These are phyloP conservation scores for Pythium aristosporum DNA, from an alignment of 352 stramenopile genomes.

Conservation along the genomic window DNA sequence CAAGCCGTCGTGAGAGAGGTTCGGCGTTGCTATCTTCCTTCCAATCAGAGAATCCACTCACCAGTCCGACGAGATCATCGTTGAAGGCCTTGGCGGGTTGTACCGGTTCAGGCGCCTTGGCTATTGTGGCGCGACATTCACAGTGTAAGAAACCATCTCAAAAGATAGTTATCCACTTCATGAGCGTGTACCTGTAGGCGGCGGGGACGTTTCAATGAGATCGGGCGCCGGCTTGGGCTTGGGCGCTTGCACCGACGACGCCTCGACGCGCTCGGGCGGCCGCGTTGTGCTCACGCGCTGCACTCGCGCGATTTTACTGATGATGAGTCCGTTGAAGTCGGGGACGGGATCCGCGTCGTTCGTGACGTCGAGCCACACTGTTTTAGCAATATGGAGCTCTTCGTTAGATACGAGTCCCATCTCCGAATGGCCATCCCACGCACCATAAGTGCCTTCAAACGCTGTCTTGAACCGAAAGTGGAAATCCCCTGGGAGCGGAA, in stretches of 20 bases:
- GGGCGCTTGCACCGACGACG: slow-evolving; percentile 28
- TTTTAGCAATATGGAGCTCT: neutral
- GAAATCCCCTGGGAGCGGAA: slow-evolving; percentile 77
- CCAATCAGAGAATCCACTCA: slow-evolving; percentile 16
- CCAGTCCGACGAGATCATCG: slow-evolving; percentile 78
- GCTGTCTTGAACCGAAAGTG: slow-evolving; percentile 87
- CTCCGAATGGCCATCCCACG: neutral
- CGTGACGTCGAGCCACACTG: slow-evolving; percentile 82
- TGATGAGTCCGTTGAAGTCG: slow-evolving; percentile 76
- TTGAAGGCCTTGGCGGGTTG: slow-evolving; percentile 66
- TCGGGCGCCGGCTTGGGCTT: slow-evolving; percentile 37
- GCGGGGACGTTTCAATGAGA: slow-evolving; percentile 67
- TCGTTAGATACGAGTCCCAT: neutral
- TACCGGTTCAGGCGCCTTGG: slow-evolving; percentile 50
- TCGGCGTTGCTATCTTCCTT: neutral
- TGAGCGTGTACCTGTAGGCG: slow-evolving; percentile 13
- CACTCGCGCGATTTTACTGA: slow-evolving; percentile 80
- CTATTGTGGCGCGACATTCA: slow-evolving; percentile 24
- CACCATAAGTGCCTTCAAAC: slow-evolving; percentile 82
- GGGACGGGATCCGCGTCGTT: slow-evolving; percentile 71
- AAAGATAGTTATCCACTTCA: slow-evolving; percentile 1
- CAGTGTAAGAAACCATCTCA: slow-evolving; percentile 15
- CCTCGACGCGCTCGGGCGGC: slow-evolving; percentile 37
- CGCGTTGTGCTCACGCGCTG: slow-evolving; percentile 47
- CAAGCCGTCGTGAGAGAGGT: neutral